Base-by-base conservation (phyloP, 805 yeast species). In the Peterozyma toletana region DNA sequence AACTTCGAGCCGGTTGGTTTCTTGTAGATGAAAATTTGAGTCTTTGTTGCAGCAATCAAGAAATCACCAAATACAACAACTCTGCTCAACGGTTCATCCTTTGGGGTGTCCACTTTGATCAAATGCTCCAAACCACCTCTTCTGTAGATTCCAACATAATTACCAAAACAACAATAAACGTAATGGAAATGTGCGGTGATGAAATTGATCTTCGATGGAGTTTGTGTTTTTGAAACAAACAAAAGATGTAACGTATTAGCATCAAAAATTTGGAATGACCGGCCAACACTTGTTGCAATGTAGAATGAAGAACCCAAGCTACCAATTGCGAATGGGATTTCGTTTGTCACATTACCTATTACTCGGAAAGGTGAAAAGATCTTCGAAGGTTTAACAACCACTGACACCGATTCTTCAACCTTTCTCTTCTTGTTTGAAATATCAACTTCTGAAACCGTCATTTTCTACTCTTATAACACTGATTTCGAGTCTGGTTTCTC, bases 221-320 rank as follows among this genome's bases (percentile, higher is more conserved):
- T 83, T 59, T 86, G 91, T 16, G 74, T 76, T 50, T 80, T 86
- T 0, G 96, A 86, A 11, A 91, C 95, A 63, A 93, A 91, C 17
- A 91, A 66, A 49, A 91, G 67, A 52, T 86, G 93, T 49, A 91
- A 67, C 6, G 86, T 87, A 30, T 91, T 79, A 54, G 86, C 96
- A 66, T 93, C 99, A 57, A 86, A 93, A 29, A 93, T 87, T 61
- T 91, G 98, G 67, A 93, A 87, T 1, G 91, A 74, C 42, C 80
- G 73, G 2, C 97, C 98, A 17, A 93, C 96, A 38, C 86, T 80
- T 0, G 98, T 91, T 14, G 83, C 95, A 35, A 88, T 78, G 55
- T 90, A 85, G 55, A 85, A 90, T 1, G 95, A 80, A 13, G 86
- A 74, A 42, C 99, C 99, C 47, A 91, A 71, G 2, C 91, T 80